A percentile compares a stretch with the other conserved stretches of the same genome.
Evolutionary conservation across 352 stramenopile species (phyloP).

Genomic region (Globisporangium irregulare): DNA sequence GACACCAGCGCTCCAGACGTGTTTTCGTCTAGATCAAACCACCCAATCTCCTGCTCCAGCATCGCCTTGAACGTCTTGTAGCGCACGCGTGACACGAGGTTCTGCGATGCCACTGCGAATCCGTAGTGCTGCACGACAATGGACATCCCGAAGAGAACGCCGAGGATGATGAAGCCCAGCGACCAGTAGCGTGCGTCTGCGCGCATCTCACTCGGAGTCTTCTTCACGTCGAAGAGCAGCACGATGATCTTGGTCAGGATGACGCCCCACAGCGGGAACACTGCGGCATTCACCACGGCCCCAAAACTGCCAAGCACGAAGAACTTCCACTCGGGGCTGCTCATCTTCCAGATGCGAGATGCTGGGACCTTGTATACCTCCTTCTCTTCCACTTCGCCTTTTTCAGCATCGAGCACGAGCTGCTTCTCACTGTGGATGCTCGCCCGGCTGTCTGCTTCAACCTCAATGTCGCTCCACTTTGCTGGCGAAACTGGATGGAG

Average conservation of each 20-base stretch:
- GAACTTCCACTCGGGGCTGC: slow-evolving; percentile 39
- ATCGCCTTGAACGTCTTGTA: slow-evolving; percentile 46
- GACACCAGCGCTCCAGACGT: slow-evolving; percentile 56
- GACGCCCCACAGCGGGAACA: slow-evolving; percentile 51
- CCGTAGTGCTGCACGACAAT: slow-evolving; percentile 47
- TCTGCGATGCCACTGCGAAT: slow-evolving; percentile 49
- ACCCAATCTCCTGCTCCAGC: slow-evolving; percentile 69
- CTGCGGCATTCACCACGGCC: slow-evolving; percentile 34
- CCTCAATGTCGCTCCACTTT: slow-evolving; percentile 3
- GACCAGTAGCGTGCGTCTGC: slow-evolving; percentile 36
- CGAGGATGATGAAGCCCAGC: slow-evolving; percentile 36
- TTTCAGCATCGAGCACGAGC: not conserved
- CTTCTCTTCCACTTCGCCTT: not conserved
- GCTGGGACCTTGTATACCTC: not conserved
- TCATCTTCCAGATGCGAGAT: slow-evolving; percentile 52
- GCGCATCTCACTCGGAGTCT: slow-evolving; percentile 17
- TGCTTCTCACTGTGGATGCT: slow-evolving; percentile 66
- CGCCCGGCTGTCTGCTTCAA: not conserved
- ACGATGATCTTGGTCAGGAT: slow-evolving; percentile 52
- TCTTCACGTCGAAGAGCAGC: slow-evolving; percentile 43
- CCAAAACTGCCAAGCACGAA: slow-evolving; percentile 34
- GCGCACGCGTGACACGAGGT: slow-evolving; percentile 48
- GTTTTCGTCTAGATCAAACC: slow-evolving; percentile 72
- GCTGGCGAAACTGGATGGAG: not conserved
- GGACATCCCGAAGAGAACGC: slow-evolving; percentile 34